Percentiles rank a stretch among this genome's conserved stretches.
These are phyloP conservation scores for Talaromyces albobiverticillius DNA, from an alignment of 2,329 filamentous ascomycete species.

Conservation along the genomic window DNA sequence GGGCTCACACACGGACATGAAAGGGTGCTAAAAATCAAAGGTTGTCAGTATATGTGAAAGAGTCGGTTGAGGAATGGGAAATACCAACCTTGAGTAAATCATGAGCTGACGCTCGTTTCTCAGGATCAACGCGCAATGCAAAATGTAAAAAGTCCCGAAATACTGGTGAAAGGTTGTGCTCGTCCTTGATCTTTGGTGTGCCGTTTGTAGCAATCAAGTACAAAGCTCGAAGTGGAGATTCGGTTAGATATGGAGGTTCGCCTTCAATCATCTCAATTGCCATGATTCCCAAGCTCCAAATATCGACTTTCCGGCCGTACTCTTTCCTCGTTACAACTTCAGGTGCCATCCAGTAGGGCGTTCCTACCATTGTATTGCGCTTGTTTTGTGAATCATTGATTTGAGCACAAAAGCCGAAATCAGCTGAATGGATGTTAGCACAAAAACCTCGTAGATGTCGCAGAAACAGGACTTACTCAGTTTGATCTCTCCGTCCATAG, in stretches of 20 bases:
- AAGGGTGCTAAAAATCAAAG: conserved; percentile 63
- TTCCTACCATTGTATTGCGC: conserved; percentile 98
- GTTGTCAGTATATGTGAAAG: conserved; percentile 18
- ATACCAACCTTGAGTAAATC: conserved; percentile 83
- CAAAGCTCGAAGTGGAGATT: conserved; percentile 86
- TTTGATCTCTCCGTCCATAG: conserved; percentile 93
- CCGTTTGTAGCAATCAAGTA: conserved; percentile 97
- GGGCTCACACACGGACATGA: conserved; percentile 74
- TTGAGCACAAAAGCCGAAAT: conserved; percentile 98
- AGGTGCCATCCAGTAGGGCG: conserved; percentile 99
- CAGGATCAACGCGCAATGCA: conserved; percentile 92
- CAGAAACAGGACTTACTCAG: conserved; percentile 65
- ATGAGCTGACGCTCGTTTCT: conserved; percentile 92
- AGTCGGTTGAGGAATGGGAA: neutral
- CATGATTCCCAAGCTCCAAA: conserved; percentile 99
- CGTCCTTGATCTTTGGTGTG: conserved; percentile 91
- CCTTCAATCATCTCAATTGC: conserved; percentile 99
- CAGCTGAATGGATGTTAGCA: conserved; percentile 57
- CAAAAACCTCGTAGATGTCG: neutral
- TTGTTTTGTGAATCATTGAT: conserved; percentile 98
- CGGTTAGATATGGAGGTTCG: conserved; percentile 93
- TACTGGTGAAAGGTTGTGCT: conserved; percentile 72
- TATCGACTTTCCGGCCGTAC: conserved; percentile 97
- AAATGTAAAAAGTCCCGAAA: conserved; percentile 92
- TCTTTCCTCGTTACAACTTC: conserved; percentile 97